Evolutionary conservation across 2,329 filamentous ascomycete genomes (phyloP), one percentile per base, ranked within the genome.

Genomic region (Aspergillus pseudoglaucus): DNA sequence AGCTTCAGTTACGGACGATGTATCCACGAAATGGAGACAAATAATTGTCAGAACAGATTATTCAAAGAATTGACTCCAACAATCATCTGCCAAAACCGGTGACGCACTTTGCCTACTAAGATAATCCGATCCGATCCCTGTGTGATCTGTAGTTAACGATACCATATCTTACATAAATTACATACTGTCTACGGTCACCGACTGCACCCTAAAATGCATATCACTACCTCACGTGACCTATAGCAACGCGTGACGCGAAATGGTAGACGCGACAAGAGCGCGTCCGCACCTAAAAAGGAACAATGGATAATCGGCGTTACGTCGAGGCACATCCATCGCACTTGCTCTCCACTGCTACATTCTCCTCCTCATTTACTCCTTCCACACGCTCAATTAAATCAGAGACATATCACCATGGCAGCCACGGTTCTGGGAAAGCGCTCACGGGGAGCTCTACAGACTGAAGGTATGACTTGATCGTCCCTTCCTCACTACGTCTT

Each of bases 351-450:
- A n/a, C 37, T 12, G 23, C 41, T 17, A 15, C 35, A 38, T 46
- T 45, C 15, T 51, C 22, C 14, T 12, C 33, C 9, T 22, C 30
- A 41, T 40, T 42, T 49, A 53, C 52, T 58, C 55, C 59, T 63
- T 50, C 59, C 50, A 41, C 41, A 46, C 51, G 15, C 14, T 27
- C 33, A 14, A 27, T 14, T 18, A 22, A 6, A 27, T 22, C 44
- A 50, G 49, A 49, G 39, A 47, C 45, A 50, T 41, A 52, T 55
- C 50, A 58, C 43, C 45, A 73, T 73, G 70, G 63, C 69, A 58
- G 62, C 64, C 49, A 62, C 63, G 47, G 58, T 67, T 45, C 57
- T 75, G 49, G 72, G 72, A 54, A 75, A 75, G 65, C 68, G 72
- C 58, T 62, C 64, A 56, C 70, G 71, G 47, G 52, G 56, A 53